phyloP scores from a whole-genome alignment of 805 yeast species.

The Brettanomyces sp. region DNA sequence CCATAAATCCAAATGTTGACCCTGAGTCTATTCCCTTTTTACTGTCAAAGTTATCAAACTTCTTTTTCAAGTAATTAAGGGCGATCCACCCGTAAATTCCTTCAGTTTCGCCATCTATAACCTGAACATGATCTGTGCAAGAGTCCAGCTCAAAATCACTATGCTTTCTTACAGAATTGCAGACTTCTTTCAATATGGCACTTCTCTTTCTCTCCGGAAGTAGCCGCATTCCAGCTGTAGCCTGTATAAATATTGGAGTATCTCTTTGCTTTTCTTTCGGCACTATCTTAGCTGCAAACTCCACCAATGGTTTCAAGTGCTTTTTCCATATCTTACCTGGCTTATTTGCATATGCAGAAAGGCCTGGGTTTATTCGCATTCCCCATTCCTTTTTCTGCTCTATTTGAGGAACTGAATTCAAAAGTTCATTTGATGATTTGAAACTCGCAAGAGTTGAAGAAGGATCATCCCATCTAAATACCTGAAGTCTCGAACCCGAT shows the following conservation, averaged over 20 bases:
- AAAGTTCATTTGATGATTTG: conserved; percentile 7
- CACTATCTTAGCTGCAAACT: conserved; percentile 60
- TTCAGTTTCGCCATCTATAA: conserved; percentile 91
- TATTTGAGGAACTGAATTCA: conserved; percentile 60
- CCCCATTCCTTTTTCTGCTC: conserved; percentile 61
- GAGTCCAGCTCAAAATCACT: conserved; percentile 47
- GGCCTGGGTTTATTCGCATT: conserved; percentile 70
- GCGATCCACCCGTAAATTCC: conserved; percentile 96
- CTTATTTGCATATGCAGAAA: conserved; percentile 55
- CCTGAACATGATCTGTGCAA: conserved; percentile 67
- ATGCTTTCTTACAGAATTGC: conserved; percentile 43
- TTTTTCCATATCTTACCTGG: conserved; percentile 54
- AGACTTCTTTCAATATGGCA: conserved; percentile 49
- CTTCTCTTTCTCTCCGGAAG: conserved; percentile 45
- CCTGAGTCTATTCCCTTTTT: conserved; percentile 10
- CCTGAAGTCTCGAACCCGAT: conserved; percentile 82
- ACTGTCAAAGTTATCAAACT: conserved; percentile 39
- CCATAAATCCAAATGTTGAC: conserved; percentile 81
- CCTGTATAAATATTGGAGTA: conserved; percentile 85
- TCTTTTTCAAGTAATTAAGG: conserved; percentile 71
- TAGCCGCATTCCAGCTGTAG: conserved; percentile 96
- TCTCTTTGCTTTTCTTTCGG: conserved; percentile 50
- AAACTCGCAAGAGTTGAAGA: conserved; percentile 19
- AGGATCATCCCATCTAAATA: conserved; percentile 61
- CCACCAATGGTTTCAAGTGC: conserved; percentile 59